A percentile compares a stretch with the other conserved stretches of the same genome.
Conservation (phyloP, 148 eudicot species). For the Chenopodium suecicum region DNA sequence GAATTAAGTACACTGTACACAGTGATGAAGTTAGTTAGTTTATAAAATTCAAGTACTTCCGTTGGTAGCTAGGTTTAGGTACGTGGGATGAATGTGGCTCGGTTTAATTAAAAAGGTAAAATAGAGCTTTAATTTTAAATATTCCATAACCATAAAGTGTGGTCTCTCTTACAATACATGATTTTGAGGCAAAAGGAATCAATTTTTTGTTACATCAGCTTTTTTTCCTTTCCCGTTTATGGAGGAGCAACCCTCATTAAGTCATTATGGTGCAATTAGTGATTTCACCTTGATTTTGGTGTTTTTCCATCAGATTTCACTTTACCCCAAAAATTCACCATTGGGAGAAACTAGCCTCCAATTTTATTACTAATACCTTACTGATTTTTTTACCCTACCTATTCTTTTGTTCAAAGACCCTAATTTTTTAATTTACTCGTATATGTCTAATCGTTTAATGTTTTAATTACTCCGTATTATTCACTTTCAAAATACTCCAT, state of each 20-base stretch:
- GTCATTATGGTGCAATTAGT: constrained; percentile 45
- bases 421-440: too few species aligned
- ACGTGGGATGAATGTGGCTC: constrained; percentile 27
- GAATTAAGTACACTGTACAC: too few species aligned
- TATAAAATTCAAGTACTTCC: too few species aligned
- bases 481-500: too few species aligned
- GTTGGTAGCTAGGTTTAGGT: too few species aligned
- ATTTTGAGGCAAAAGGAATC: constrained; percentile 50
- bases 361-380: neutral
- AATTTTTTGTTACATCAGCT: constrained; percentile 29
- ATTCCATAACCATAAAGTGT: constrained; percentile 26
- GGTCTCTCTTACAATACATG: constrained; percentile 28
- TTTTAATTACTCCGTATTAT: too few species aligned
- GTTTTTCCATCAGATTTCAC: constrained; percentile 13
- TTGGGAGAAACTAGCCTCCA: neutral
- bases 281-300: constrained; percentile 31
- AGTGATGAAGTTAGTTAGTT: too few species aligned
- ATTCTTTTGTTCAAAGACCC: too few species aligned
- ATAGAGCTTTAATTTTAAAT: constrained; percentile 2
- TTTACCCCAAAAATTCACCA: constrained; percentile 42
- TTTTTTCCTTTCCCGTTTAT: constrained; percentile 21
- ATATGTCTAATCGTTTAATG: too few species aligned
- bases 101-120: constrained; percentile 1
- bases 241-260: constrained; percentile 31
- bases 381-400: neutral